A percentile compares a stretch with the other conserved stretches of the same genome.
Conservation (phyloP, 495 filamentous ascomycete species). For the Penicillium manginii region DNA sequence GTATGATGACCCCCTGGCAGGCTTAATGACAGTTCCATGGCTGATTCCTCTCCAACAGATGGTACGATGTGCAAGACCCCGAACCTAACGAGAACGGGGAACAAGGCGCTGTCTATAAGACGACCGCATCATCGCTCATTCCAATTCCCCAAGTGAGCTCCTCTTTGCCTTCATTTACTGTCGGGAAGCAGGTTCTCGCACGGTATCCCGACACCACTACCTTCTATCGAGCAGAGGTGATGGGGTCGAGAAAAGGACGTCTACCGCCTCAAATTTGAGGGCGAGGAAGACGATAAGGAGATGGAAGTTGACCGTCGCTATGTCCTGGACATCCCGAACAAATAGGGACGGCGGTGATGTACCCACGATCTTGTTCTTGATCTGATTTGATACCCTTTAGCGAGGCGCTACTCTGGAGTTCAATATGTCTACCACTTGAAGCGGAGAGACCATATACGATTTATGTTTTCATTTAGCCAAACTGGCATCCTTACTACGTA, state of each 20-base stretch:
- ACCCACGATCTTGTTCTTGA: conserved; percentile 25
- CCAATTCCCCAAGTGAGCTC: conserved; percentile 69
- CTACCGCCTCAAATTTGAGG: conserved; percentile 78
- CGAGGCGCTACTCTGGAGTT: conserved; percentile 37
- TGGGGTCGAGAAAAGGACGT: conserved; percentile 67
- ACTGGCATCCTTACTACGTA: too few relatives aligned
- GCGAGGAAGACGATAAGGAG: conserved; percentile 81
- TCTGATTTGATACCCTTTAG: conserved; percentile 37
- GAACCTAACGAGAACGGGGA: conserved; percentile 82
- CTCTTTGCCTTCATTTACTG: conserved; percentile 68
- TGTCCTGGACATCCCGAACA: conserved; percentile 73
- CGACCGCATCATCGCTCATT: conserved; percentile 79
- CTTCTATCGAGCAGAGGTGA: conserved; percentile 96
- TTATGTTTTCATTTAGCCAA: neutral
- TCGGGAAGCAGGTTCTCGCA: conserved; percentile 80
- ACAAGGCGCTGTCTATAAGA: conserved; percentile 73
- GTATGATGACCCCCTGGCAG: conserved; percentile 36
- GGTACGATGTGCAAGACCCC: conserved; percentile 93
- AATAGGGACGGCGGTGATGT: conserved; percentile 28
- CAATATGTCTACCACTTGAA: conserved; percentile 1
- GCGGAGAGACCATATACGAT: conserved; percentile 6
- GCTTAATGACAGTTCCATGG: neutral
- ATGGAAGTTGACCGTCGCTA: conserved; percentile 79
- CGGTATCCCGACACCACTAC: conserved; percentile 92
- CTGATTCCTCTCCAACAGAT: conserved; percentile 2